Percentiles rank a stretch among this genome's conserved stretches.
phyloP scores from a whole-genome alignment of 371 early-diverging fungal species.

The Apophysomyces elegans region DNA sequence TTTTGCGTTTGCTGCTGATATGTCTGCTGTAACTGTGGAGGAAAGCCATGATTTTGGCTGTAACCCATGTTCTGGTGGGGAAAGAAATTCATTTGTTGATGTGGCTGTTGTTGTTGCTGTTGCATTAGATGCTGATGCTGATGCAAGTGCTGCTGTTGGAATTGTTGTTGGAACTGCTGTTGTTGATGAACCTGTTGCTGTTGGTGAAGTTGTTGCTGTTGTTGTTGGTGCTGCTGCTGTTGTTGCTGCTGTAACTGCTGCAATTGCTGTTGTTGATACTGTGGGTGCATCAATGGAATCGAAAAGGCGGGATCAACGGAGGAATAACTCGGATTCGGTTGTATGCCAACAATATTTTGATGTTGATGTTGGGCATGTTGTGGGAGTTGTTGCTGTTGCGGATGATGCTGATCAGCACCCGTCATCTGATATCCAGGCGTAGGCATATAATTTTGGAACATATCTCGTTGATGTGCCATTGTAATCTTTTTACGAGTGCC shows the following conservation, averaged over 20 bases:
- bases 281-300: slow-evolving; percentile 4
- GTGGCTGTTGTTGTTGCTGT: neutral
- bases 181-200: slow-evolving; percentile 15
- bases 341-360: slow-evolving; percentile 17
- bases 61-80: slow-evolving; percentile 16
- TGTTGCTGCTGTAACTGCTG: slow-evolving; percentile 7
- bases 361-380: slow-evolving; percentile 29
- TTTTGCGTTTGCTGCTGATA: slow-evolving; percentile 10
- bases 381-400: slow-evolving; percentile 24
- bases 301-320: slow-evolving; percentile 11
- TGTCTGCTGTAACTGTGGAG: neutral
- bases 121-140: slow-evolving; percentile 12
- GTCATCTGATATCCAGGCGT: slow-evolving; percentile 27
- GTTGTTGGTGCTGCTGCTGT: slow-evolving; percentile 20
- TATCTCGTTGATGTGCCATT: slow-evolving; percentile 32
- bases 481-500: neutral
- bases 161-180: slow-evolving; percentile 19
- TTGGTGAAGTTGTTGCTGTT: slow-evolving; percentile 25
- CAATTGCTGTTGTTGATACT: slow-evolving; percentile 17
- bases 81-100: slow-evolving; percentile 17
- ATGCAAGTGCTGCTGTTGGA: slow-evolving; percentile 14
- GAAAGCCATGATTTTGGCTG: slow-evolving; percentile 19
- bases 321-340: neutral
- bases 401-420: slow-evolving; percentile 15
- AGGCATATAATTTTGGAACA: slow-evolving; percentile 28